These are phyloP conservation scores for Podaxis sp. DNA, from an alignment of 768 basidiomycete genomes.

Conservation along the genomic window DNA sequence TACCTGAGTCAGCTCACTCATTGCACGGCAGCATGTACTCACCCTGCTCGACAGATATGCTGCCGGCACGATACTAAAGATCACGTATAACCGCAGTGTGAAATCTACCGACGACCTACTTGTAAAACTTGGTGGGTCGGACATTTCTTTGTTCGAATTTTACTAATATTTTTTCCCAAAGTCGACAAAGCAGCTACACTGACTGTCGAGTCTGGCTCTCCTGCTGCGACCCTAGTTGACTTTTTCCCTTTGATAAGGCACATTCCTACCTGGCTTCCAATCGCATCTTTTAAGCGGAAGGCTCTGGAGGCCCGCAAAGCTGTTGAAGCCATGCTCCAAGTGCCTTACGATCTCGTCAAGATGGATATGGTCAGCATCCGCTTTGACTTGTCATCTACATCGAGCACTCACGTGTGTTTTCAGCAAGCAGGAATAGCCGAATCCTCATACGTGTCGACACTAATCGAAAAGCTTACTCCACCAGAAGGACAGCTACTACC, in stretches of 20 bases:
- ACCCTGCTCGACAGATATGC: conserved; percentile 36
- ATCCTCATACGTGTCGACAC: conserved; percentile 45
- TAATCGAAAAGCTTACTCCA: conserved; percentile 40
- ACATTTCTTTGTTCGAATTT: conserved; percentile 4
- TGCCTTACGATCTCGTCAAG: conserved; percentile 52
- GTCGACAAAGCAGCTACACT: conserved; percentile 47
- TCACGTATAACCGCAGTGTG: conserved; percentile 49
- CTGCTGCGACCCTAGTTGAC: conserved; percentile 48
- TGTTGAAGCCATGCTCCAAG: conserved; percentile 48
- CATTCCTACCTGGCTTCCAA: conserved; percentile 52
- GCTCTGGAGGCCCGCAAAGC: conserved; percentile 41
- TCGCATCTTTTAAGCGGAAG: conserved; percentile 45
- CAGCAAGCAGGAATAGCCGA: conserved; percentile 43
- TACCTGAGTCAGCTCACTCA: conserved; percentile 13
- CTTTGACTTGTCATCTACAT: neutral
- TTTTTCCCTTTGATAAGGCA: conserved; percentile 49
- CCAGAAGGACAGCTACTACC: conserved; percentile 30
- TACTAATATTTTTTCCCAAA: conserved; percentile 19
- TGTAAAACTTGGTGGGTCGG: conserved; percentile 38
- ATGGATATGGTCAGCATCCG: conserved; percentile 40
- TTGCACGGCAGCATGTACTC: neutral
- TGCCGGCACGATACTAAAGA: conserved; percentile 46
- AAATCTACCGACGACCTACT: conserved; percentile 43
- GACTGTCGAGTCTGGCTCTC: conserved; percentile 45
- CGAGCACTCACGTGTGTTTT: conserved; percentile 12